Conservation (phyloP, 1,284 basidiomycete species). For the Puccinia triticina region DNA sequence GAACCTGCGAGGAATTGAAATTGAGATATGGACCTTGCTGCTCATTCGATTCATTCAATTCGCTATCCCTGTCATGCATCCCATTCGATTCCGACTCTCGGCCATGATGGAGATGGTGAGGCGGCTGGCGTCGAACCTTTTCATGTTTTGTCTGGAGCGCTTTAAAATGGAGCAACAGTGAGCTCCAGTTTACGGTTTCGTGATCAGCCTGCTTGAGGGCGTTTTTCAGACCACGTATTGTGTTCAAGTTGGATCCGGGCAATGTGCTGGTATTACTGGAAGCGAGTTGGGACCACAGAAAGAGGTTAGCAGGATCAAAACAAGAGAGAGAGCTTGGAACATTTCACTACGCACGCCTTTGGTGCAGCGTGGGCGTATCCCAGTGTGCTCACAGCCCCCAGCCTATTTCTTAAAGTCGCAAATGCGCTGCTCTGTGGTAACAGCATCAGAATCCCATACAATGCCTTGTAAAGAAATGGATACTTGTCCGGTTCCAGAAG, state of each 20-base stretch:
- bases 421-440: slow-evolving; percentile 96
- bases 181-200: slow-evolving; percentile 36
- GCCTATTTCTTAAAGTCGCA: slow-evolving; percentile 85
- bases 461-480: slow-evolving; percentile 93
- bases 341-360: slow-evolving; percentile 67
- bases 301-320: background rate
- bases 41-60: slow-evolving; percentile 13
- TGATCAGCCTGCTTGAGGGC: slow-evolving; percentile 28
- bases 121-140: slow-evolving; percentile 41
- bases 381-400: slow-evolving; percentile 91
- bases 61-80: slow-evolving; percentile 22
- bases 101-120: slow-evolving; percentile 28
- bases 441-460: slow-evolving; percentile 96
- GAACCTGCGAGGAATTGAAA: slow-evolving; percentile 18
- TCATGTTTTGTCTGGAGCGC: slow-evolving; percentile 50
- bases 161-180: slow-evolving; percentile 40
- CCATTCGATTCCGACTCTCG: slow-evolving; percentile 39
- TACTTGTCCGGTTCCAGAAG: slow-evolving; percentile 95
- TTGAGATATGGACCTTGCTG: slow-evolving; percentile 13
- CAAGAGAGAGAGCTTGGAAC: background rate
- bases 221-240: slow-evolving; percentile 34
- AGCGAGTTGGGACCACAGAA: background rate
- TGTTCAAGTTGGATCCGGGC: slow-evolving; percentile 15
- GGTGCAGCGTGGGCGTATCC: slow-evolving; percentile 87
- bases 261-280: slow-evolving; percentile 12